Conservation (phyloP, 208 protist species). For the Trypanosoma cruzi region DNA sequence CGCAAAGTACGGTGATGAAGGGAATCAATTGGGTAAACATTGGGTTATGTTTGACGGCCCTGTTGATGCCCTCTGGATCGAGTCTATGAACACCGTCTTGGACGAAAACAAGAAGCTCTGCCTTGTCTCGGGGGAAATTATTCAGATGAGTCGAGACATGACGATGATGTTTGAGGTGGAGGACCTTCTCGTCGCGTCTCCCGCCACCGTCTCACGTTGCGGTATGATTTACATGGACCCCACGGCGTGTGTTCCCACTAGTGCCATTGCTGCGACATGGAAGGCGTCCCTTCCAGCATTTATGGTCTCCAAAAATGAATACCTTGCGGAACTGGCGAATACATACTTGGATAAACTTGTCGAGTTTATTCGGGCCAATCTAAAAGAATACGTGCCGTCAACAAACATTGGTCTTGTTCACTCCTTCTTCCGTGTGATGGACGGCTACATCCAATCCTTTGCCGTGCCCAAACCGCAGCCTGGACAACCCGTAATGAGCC, state of each 20-base stretch:
- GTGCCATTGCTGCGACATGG: slow-evolving; percentile 88
- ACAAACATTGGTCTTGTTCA: slow-evolving; percentile 93
- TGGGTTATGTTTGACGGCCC: slow-evolving; percentile 98
- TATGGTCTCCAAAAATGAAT: slow-evolving; percentile 72
- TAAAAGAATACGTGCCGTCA: slow-evolving; percentile 93
- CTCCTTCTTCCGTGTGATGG: slow-evolving; percentile 94
- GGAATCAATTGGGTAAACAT: slow-evolving; percentile 89
- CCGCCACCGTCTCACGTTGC: slow-evolving; percentile 97
- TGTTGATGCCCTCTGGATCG: slow-evolving; percentile 96
- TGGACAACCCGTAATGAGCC: slow-evolving; percentile 31
- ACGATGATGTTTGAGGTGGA: slow-evolving; percentile 98
- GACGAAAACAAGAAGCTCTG: slow-evolving; percentile 97
- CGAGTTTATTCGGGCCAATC: slow-evolving; percentile 77
- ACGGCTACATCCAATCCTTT: slow-evolving; percentile 88
- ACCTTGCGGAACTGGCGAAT: slow-evolving; percentile 60
- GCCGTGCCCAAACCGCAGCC: slow-evolving; percentile 32
- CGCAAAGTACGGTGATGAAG: slow-evolving; percentile 87
- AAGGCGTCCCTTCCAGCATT: slow-evolving; percentile 65
- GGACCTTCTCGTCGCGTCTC: slow-evolving; percentile 96
- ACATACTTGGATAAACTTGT: slow-evolving; percentile 84
- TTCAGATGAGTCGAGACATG: slow-evolving; percentile 95
- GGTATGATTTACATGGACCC: slow-evolving; percentile 99
- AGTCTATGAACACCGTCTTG: slow-evolving; percentile 96
- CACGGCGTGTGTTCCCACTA: slow-evolving; percentile 80
- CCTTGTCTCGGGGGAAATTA: slow-evolving; percentile 95